Percentiles rank a stretch among this genome's conserved stretches.
These are phyloP conservation scores for Hymenoscyphus linearis DNA, from an alignment of 2,329 filamentous ascomycete species.

Conservation along the genomic window DNA sequence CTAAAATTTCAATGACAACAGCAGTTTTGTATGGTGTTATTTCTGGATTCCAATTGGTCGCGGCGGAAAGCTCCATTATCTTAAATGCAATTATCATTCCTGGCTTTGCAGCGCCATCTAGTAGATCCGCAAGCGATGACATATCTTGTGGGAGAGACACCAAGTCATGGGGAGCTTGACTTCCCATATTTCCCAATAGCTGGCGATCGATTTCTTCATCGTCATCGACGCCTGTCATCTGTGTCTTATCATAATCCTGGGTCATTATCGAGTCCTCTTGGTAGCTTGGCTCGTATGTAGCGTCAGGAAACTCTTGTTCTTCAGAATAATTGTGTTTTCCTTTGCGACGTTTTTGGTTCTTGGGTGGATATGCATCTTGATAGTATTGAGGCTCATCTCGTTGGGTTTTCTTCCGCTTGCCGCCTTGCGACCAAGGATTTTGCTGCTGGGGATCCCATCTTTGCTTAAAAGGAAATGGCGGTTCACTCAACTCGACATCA, in stretches of 20 bases:
- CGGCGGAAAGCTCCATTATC: conserved; percentile 53
- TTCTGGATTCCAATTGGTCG: conserved; percentile 62
- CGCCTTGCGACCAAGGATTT: conserved; percentile 33
- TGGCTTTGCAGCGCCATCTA: conserved; percentile 41
- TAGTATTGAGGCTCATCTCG: conserved; percentile 37
- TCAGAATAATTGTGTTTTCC: conserved; percentile 39
- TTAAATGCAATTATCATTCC: conserved; percentile 69
- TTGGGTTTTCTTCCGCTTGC: conserved; percentile 45
- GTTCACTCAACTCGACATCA: conserved; percentile 61
- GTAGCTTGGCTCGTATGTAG: conserved; percentile 28
- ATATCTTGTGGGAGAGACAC: conserved; percentile 56
- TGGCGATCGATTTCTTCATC: conserved; percentile 31
- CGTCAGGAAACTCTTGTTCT: conserved; percentile 36
- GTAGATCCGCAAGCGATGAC: conserved; percentile 46
- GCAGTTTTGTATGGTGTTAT: conserved; percentile 60
- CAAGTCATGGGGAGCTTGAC: conserved; percentile 55
- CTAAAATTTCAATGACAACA: conserved; percentile 51
- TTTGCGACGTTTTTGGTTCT: conserved; percentile 46
- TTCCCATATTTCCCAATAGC: conserved; percentile 28
- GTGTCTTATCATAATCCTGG: conserved; percentile 22
- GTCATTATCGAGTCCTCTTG: conserved; percentile 29
- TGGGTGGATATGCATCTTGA: conserved; percentile 34
- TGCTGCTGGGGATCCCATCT: conserved; percentile 79
- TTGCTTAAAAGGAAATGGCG: conserved; percentile 86
- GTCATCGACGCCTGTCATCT: conserved; percentile 29